Conservation (phyloP, 1,139 yeast species). For the Kodamaea anthophila region DNA sequence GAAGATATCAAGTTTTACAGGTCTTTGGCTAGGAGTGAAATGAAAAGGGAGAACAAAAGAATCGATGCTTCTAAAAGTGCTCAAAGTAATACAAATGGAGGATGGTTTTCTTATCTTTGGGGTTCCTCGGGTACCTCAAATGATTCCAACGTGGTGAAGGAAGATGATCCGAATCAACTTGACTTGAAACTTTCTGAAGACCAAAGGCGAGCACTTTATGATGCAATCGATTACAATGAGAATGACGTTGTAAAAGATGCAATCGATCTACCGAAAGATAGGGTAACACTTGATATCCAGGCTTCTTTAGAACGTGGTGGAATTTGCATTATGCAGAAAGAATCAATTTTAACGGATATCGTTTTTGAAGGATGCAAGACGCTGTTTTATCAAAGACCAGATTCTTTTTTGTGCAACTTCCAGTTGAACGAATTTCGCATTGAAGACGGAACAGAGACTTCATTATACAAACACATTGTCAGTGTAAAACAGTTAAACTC, state of each 20-base stretch:
- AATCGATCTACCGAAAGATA: constrained; percentile 67
- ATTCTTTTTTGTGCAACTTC: constrained; percentile 66
- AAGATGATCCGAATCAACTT: constrained; percentile 15
- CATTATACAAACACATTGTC: constrained; percentile 81
- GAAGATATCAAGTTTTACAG: constrained; percentile 86
- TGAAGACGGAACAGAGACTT: constrained; percentile 74
- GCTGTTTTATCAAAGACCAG: constrained; percentile 70
- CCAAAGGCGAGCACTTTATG: constrained; percentile 78
- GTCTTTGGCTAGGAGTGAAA: constrained; percentile 64
- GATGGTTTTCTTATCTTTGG: constrained; percentile 26
- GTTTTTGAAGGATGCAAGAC: constrained; percentile 79
- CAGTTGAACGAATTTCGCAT: constrained; percentile 76
- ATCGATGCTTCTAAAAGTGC: constrained; percentile 2
- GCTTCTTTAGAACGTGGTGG: constrained; percentile 77
- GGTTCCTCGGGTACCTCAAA: constrained; percentile 8
- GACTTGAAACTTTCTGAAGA: constrained; percentile 50
- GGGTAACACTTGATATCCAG: constrained; percentile 59
- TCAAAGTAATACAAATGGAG: constrained; percentile 8
- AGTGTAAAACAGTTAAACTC: constrained; percentile 64
- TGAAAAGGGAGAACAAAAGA: constrained; percentile 45
- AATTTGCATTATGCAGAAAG: constrained; percentile 47
- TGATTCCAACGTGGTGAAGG: constrained; percentile 3
- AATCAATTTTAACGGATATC: constrained; percentile 60
- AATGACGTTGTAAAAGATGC: constrained; percentile 45
- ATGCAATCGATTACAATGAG: constrained; percentile 90